Percentiles rank a stretch among this genome's conserved stretches.
Evolutionary conservation across 495 filamentous ascomycete genomes (phyloP).

Genomic region (Staphylotrichum tortipilum): DNA sequence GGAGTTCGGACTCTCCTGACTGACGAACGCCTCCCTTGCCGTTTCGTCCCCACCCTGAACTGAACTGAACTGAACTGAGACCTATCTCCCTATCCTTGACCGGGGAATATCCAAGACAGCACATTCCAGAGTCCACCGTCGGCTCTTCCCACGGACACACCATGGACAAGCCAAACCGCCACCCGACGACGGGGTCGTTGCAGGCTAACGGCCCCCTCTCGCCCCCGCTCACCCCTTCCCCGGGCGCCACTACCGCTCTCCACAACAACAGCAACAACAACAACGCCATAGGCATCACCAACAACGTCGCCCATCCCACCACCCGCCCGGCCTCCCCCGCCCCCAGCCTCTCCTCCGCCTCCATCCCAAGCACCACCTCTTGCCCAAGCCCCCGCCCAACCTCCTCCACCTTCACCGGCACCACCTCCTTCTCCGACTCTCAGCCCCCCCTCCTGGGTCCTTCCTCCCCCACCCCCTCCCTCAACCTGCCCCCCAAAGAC

Average conservation of each 20-base stretch:
- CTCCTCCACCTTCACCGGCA: slow-evolving; percentile 4
- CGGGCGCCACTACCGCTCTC: too few species aligned
- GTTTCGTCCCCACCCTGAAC: too few species aligned
- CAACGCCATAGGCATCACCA: slow-evolving; percentile 5
- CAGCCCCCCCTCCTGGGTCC: background rate
- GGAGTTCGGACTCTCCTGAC: too few species aligned
- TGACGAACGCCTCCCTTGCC: too few species aligned
- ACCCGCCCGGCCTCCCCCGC: slow-evolving; percentile 9
- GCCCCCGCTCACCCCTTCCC: slow-evolving; percentile 22
- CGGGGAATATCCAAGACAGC: background rate
- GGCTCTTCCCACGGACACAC: background rate
- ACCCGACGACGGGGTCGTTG: slow-evolving; percentile 1
- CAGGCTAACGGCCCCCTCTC: slow-evolving; percentile 17
- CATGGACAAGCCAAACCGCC: slow-evolving; percentile 2
- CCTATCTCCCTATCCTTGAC: background rate
- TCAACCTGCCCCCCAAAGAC: background rate
- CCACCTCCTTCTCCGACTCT: background rate
- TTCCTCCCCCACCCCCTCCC: background rate
- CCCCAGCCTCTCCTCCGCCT: background rate
- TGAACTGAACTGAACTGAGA: too few species aligned
- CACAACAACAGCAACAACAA: slow-evolving; percentile 3
- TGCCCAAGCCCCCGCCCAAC: background rate
- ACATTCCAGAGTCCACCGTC: background rate
- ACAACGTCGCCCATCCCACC: background rate
- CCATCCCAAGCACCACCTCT: background rate